A percentile compares a stretch with the other conserved stretches of the same genome.
These are phyloP conservation scores for Xylaria polymorpha DNA, from an alignment of 2,329 filamentous ascomycete species.

Conservation along the genomic window DNA sequence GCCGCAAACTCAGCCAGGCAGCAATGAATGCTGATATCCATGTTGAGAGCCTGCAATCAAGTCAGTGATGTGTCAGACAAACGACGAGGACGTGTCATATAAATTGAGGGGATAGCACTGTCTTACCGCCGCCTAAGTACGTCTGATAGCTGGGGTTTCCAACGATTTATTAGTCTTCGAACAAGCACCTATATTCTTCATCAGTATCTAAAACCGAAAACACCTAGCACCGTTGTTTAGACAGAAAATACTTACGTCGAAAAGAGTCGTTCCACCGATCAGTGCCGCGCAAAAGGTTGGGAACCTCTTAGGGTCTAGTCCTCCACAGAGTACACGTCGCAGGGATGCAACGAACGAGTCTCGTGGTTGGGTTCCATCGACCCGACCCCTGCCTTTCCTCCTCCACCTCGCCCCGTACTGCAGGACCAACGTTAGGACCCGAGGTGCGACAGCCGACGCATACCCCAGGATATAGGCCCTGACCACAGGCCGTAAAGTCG, in stretches of 20 bases:
- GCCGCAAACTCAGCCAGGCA: conserved; percentile 66
- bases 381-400: conserved; percentile 49
- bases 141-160: conserved; percentile 41
- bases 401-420: conserved; percentile 58
- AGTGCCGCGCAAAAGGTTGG: conserved; percentile 71
- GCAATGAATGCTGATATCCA: conserved; percentile 69
- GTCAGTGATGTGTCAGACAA: conserved; percentile 39
- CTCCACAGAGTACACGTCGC: conserved; percentile 60
- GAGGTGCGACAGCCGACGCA: conserved; percentile 67
- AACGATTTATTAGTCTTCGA: conserved; percentile 43
- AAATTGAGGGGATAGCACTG: neutral
- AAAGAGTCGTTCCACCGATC: conserved; percentile 69
- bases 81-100: conserved; percentile 7
- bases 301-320: conserved; percentile 67
- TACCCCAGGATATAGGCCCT: conserved; percentile 72
- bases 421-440: conserved; percentile 65
- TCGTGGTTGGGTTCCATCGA: conserved; percentile 42
- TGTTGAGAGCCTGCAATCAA: conserved; percentile 60
- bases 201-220: conserved; percentile 21
- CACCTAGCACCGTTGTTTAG: neutral
- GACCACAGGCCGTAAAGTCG: conserved; percentile 64
- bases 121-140: conserved; percentile 51
- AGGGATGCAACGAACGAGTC: conserved; percentile 51
- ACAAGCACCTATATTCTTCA: conserved; percentile 42
- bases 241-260: conserved; percentile 60